Base-by-base conservation (phyloP, 306 rosid species). In the Begonia masoniana region DNA sequence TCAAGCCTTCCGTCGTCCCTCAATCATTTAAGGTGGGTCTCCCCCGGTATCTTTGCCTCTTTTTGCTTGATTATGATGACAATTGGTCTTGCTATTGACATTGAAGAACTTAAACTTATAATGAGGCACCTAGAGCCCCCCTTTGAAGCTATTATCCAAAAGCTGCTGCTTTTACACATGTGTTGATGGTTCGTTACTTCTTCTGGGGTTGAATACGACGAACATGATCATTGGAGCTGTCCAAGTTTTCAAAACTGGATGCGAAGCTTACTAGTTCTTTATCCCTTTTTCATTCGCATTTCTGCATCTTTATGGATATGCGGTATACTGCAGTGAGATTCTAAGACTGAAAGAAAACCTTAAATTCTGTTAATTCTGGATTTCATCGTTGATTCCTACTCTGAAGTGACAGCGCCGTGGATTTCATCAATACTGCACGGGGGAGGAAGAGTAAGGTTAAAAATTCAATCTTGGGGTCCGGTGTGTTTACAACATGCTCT, bases 1-100 rank as follows among this genome's bases (percentile, higher is more conserved):
- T 91, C 36, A 13, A 91, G 97, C 64, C 96, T n/a, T 91, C 31
- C 88, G 85, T 50, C 87, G 97, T 3, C 96, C 97, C 14, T 59
- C 86, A 24, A 13, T 89, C 39, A 82, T n/a, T n/a, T 89, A 71
- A 78, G 70, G 91, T 82, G 39, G 15, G 42, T 47, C n/a, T n/a
- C 41, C 2, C 47, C 4, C 4, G 12, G 12, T 15, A 31, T 17
- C 56, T 19, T 15, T 48, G 2, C 15, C 45, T 24, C 51, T 45
- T 24, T 15, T 35, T 45, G 16, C 52, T 36, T 21, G 15, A 12
- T 39, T 12, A 12, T 43, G 12, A 12, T 21, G 45, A 15, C 42
- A 50, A 9, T 35, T 46, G 26, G 51, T 36, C 48, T 56, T 58
- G 42, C 48, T 13, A 4, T 57, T 13, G 63, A 60, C 60, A 56